Evolutionary conservation across 768 basidiomycete species (phyloP).

Genomic region (Omphalotus guepiniiformis): DNA sequence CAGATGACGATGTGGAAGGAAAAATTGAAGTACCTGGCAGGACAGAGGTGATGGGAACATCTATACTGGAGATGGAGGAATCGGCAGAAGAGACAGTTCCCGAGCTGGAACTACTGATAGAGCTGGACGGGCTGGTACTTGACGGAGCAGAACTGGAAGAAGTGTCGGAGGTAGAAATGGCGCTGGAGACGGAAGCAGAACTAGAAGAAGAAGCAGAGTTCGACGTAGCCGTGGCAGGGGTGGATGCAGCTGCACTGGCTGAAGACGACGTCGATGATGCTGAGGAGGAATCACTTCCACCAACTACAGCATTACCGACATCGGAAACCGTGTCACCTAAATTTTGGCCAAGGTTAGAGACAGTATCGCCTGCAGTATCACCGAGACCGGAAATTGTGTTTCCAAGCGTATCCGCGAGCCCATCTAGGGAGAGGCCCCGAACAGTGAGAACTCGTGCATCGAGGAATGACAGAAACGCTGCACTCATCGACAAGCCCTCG

Average conservation of each 20-base stretch:
- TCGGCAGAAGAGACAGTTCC: neutral
- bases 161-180: too few relatives aligned
- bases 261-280: conserved; percentile 2
- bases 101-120: neutral
- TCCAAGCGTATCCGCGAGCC: neutral
- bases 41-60: too few relatives aligned
- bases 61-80: neutral
- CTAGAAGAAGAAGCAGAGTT: neutral
- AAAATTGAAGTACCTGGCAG: conserved; percentile 22
- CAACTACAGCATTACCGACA: neutral
- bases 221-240: neutral
- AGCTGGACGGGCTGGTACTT: neutral
- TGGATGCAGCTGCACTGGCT: neutral
- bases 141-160: neutral
- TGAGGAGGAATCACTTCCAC: neutral
- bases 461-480: neutral
- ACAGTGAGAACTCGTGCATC: neutral
- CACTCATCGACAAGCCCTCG: neutral
- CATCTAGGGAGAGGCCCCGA: neutral
- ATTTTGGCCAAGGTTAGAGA: neutral
- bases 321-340: neutral
- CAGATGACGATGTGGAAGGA: conserved; percentile 19
- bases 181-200: neutral
- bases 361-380: neutral
- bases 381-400: neutral